Evolutionary conservation across 1,284 basidiomycete species (phyloP).

Genomic region (Marasmius fiardii): DNA sequence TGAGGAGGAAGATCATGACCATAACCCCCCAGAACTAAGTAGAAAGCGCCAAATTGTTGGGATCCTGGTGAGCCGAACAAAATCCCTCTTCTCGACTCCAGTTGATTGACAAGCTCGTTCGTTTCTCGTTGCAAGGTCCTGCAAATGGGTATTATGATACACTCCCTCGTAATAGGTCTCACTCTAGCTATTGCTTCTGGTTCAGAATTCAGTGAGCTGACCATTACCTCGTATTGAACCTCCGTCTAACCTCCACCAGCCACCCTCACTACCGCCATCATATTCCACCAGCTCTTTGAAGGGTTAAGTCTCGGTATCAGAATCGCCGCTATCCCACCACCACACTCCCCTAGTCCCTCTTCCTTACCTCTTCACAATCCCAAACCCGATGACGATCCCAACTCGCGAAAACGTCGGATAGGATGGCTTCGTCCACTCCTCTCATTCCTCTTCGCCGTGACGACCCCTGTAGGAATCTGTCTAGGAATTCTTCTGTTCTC

Average conservation of each 20-base stretch:
- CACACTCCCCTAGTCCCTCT: slow-evolving; percentile 18
- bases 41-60: slow-evolving; percentile 17
- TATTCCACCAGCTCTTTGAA: slow-evolving; percentile 80
- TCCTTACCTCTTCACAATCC: slow-evolving; percentile 1
- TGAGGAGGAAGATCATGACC: not conserved
- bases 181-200: slow-evolving; percentile 68
- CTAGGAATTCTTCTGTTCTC: slow-evolving; percentile 51
- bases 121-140: slow-evolving; percentile 45
- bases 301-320: slow-evolving; percentile 76
- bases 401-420: not conserved
- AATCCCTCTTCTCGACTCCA: not conserved
- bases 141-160: slow-evolving; percentile 80
- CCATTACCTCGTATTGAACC: slow-evolving; percentile 8
- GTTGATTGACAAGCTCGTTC: not conserved
- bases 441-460: slow-evolving; percentile 63
- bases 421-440: slow-evolving; percentile 53
- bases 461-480: slow-evolving; percentile 64
- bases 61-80: slow-evolving; percentile 7
- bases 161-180: slow-evolving; percentile 74
- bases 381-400: not conserved
- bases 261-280: slow-evolving; percentile 67
- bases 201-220: slow-evolving; percentile 61
- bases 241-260: slow-evolving; percentile 34
- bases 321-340: slow-evolving; percentile 60
- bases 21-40: slow-evolving; percentile 5